Evolutionary conservation across 257 asterid genomes (phyloP).

Genomic region (Nicotiana tomentosiformis): DNA sequence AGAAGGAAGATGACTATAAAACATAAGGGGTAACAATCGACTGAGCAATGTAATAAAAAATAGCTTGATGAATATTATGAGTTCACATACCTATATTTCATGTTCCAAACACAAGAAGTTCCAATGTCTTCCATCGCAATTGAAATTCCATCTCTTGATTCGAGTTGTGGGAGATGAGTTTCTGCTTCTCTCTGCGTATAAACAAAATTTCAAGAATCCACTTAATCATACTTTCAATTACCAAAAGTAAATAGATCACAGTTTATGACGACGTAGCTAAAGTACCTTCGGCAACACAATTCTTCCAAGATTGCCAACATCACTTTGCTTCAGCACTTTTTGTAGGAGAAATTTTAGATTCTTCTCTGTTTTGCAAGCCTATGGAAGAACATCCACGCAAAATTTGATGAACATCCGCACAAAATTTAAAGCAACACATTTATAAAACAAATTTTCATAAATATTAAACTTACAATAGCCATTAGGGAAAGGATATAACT

Average conservation of each 20-base stretch:
- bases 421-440: neutral
- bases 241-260: neutral
- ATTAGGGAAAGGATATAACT: too few species aligned
- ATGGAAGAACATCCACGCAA: neutral
- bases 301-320: slow-evolving; percentile 92
- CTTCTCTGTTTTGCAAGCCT: slow-evolving; percentile 58
- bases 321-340: slow-evolving; percentile 97
- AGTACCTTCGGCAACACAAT: slow-evolving; percentile 90
- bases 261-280: neutral
- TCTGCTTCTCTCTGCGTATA: slow-evolving; percentile 78
- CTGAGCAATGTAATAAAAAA: neutral
- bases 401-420: neutral
- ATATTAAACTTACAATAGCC: too few species aligned
- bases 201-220: too few species aligned
- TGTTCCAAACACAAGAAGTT: slow-evolving; percentile 72
- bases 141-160: slow-evolving; percentile 82
- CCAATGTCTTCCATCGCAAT: slow-evolving; percentile 91
- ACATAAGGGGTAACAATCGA: neutral
- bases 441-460: too few species aligned
- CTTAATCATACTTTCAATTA: neutral
- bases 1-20: neutral
- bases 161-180: slow-evolving; percentile 82
- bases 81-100: slow-evolving; percentile 65
- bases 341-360: slow-evolving; percentile 84
- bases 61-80: neutral